Evolutionary conservation across 352 stramenopile genomes (phyloP).

Genomic region (Pythium aristosporum): DNA sequence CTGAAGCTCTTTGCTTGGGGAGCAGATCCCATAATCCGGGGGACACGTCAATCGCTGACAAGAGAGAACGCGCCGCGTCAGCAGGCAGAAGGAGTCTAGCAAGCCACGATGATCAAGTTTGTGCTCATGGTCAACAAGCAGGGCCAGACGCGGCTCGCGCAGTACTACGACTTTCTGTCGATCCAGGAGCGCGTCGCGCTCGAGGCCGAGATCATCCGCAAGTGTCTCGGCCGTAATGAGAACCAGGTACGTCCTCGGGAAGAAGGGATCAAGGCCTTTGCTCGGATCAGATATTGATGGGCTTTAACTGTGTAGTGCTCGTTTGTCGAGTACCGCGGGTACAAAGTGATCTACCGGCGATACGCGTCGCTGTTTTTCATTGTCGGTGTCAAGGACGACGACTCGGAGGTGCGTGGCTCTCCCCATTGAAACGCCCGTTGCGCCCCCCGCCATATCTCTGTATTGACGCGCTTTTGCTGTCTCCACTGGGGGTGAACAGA

Average conservation of each 20-base stretch:
- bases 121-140: conserved; percentile 99
- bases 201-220: conserved; percentile 99
- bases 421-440: neutral
- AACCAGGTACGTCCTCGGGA: conserved; percentile 63
- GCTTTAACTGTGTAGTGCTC: conserved; percentile 86
- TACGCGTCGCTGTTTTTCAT: conserved; percentile 99
- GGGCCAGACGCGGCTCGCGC: conserved; percentile 98
- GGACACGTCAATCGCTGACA: conserved; percentile 1
- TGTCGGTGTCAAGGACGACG: conserved; percentile 96
- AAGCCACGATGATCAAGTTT: conserved; percentile 92
- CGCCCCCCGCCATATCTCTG: too few relatives aligned
- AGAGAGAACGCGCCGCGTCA: conserved; percentile 9
- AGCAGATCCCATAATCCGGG: neutral
- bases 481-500: conserved; percentile 55
- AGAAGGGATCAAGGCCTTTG: neutral
- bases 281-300: neutral
- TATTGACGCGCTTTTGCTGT: neutral
- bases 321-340: conserved; percentile 99
- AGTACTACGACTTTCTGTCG: conserved; percentile 99
- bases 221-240: conserved; percentile 98
- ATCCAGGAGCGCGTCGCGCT: conserved; percentile 98
- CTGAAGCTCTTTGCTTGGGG: conserved; percentile 4
- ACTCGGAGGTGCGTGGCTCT: conserved; percentile 70
- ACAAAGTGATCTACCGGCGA: conserved; percentile 98
- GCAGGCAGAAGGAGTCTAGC: neutral